Evolutionary conservation across 2,329 filamentous ascomycete species (phyloP).

Genomic region (Fusarium tupiense): DNA sequence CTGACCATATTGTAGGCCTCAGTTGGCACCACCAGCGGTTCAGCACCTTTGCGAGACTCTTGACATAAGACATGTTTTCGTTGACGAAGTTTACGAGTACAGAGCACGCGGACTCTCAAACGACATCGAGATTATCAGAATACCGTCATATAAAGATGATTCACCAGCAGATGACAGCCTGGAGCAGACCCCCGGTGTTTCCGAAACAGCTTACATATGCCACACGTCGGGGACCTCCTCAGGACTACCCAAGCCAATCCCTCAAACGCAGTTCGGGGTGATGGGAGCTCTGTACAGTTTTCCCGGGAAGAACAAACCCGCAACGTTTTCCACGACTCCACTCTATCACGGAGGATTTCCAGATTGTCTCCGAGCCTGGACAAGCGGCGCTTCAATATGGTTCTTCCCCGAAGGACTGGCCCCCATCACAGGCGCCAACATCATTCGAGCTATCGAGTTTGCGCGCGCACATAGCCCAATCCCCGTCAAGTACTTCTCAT

Average conservation of each 20-base stretch:
- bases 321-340: constrained; percentile 72
- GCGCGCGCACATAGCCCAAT: constrained; percentile 42
- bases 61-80: constrained; percentile 54
- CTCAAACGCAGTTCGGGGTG: constrained; percentile 64
- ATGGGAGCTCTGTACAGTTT: constrained; percentile 65
- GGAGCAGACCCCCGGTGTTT: background rate
- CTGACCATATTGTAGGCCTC: constrained; percentile 51
- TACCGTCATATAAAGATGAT: constrained; percentile 13
- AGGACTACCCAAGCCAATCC: constrained; percentile 70
- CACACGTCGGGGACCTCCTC: constrained; percentile 74
- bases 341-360: constrained; percentile 73
- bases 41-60: constrained; percentile 62
- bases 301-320: constrained; percentile 44
- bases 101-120: background rate
- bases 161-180: background rate
- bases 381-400: constrained; percentile 67
- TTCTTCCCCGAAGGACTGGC: constrained; percentile 66
- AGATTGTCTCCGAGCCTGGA: constrained; percentile 70
- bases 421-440: constrained; percentile 66
- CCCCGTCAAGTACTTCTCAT: constrained; percentile 67
- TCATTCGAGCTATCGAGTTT: constrained; percentile 57
- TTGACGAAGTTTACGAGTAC: constrained; percentile 48
- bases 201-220: constrained; percentile 64
- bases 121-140: constrained; percentile 5
- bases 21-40: constrained; percentile 58